Evolutionary conservation across 2,329 filamentous ascomycete genomes (phyloP).

Genomic region (Hypoxylon sp.): DNA sequence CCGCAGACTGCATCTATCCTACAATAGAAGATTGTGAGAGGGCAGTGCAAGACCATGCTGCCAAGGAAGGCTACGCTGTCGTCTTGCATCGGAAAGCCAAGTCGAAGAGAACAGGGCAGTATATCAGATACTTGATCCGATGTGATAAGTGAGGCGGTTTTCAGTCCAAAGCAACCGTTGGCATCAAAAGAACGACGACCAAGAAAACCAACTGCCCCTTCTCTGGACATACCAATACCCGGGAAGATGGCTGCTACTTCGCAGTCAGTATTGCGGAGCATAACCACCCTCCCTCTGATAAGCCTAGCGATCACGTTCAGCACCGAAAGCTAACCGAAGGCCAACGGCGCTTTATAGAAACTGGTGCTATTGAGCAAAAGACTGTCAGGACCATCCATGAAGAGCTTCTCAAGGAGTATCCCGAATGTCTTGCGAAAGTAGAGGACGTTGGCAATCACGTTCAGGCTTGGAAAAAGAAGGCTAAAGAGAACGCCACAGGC

Average conservation of each 20-base stretch:
- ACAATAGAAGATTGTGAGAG: conserved; percentile 46
- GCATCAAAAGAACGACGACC: conserved; percentile 42
- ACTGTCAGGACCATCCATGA: conserved; percentile 43
- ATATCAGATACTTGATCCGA: conserved; percentile 46
- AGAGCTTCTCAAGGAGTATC: conserved; percentile 43
- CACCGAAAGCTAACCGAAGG: conserved; percentile 48
- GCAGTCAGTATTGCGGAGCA: conserved; percentile 44
- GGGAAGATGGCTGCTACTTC: conserved; percentile 46
- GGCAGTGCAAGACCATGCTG: conserved; percentile 45
- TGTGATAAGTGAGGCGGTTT: conserved; percentile 48
- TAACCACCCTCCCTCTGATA: conserved; percentile 46
- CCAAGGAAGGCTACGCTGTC: conserved; percentile 46
- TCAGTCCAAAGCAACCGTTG: conserved; percentile 45
- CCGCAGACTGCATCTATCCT: conserved; percentile 42
- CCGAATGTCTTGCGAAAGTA: conserved; percentile 43
- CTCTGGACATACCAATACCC: conserved; percentile 43
- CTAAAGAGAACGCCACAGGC: conserved; percentile 47
- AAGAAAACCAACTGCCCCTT: conserved; percentile 50
- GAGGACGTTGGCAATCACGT: conserved; percentile 48
- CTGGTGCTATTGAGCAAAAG: conserved; percentile 45
- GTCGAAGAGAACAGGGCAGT: conserved; percentile 45
- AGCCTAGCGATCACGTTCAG: conserved; percentile 44
- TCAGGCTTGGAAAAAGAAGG: conserved; percentile 47
- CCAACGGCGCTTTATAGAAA: conserved; percentile 46
- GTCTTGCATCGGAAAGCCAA: conserved; percentile 46